Conservation (phyloP, 1,284 basidiomycete species). For the Microbotryum scabiosae region DNA sequence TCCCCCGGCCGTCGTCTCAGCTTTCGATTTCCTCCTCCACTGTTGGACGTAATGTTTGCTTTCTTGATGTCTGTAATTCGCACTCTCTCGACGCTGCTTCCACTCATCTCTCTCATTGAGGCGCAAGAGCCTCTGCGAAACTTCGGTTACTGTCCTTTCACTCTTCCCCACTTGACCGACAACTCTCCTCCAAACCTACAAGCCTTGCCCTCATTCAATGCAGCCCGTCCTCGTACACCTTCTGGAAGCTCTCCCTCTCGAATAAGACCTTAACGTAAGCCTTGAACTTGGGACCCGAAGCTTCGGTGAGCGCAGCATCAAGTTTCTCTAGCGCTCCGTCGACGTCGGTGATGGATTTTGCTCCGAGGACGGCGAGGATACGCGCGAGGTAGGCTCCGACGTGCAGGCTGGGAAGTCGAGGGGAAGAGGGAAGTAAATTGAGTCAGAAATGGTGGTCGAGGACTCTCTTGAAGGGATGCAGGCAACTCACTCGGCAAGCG, state of each 20-base stretch:
- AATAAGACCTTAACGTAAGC: slow-evolving; percentile 19
- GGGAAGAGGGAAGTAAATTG: no score
- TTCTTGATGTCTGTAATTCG: no score
- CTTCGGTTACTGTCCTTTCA: no score
- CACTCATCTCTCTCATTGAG: no score
- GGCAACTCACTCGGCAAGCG: slow-evolving; percentile 26
- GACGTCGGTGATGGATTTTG: slow-evolving; percentile 16
- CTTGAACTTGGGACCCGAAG: slow-evolving; percentile 16
- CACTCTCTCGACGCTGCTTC: no score
- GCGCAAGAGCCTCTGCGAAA: no score
- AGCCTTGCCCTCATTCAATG: slow-evolving; percentile 12
- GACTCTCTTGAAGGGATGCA: background rate
- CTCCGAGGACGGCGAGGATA: slow-evolving; percentile 27
- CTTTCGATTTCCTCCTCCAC: no score
- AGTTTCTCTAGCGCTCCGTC: slow-evolving; percentile 12
- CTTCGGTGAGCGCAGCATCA: slow-evolving; percentile 9
- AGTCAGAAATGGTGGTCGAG: no score
- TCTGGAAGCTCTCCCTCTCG: slow-evolving; percentile 28
- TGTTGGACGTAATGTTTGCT: no score
- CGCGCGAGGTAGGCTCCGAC: slow-evolving; percentile 33
- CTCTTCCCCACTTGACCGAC: no score
- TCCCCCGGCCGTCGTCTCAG: no score
- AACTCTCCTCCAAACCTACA: no score
- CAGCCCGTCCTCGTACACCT: slow-evolving; percentile 26
- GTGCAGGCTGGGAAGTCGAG: slow-evolving; percentile 29